Conservation (phyloP, 2,329 filamentous ascomycete genomes). For the Dothistroma pini region DNA sequence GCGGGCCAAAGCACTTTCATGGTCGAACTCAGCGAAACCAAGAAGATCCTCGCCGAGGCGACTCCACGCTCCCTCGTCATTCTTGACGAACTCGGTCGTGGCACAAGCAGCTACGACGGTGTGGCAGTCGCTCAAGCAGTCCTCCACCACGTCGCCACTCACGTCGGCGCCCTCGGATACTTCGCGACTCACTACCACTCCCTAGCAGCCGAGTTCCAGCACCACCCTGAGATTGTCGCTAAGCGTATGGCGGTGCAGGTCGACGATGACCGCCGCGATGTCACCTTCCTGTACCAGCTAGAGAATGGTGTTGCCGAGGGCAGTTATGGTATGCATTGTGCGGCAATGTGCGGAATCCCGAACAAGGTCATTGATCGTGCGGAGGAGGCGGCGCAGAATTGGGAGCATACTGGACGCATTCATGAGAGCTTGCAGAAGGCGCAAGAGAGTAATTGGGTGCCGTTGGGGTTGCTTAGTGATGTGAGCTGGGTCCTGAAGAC, state of each 20-base stretch:
- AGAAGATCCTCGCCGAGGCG: slow-evolving; percentile 94
- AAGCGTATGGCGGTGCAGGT: slow-evolving; percentile 94
- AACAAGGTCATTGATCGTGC: slow-evolving; percentile 77
- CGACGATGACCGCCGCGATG: slow-evolving; percentile 73
- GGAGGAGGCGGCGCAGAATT: slow-evolving; percentile 82
- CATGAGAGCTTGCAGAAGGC: slow-evolving; percentile 84
- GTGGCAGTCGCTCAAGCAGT: slow-evolving; percentile 96
- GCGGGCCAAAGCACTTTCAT: slow-evolving; percentile 98
- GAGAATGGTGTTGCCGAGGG: slow-evolving; percentile 93
- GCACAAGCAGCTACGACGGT: slow-evolving; percentile 92
- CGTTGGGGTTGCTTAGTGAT: slow-evolving; percentile 83
- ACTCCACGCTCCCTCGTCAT: slow-evolving; percentile 94
- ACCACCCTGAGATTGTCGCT: slow-evolving; percentile 80
- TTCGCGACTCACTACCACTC: slow-evolving; percentile 98
- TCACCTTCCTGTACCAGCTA: slow-evolving; percentile 95
- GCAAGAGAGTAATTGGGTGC: slow-evolving; percentile 68
- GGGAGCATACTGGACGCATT: slow-evolving; percentile 90
- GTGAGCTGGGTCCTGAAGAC: slow-evolving; percentile 71
- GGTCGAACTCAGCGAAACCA: slow-evolving; percentile 93
- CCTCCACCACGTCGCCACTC: slow-evolving; percentile 89
- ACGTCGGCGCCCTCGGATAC: slow-evolving; percentile 91
- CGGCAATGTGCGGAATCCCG: slow-evolving; percentile 94
- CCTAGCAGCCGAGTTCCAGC: slow-evolving; percentile 82
- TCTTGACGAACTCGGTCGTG: slow-evolving; percentile 90
- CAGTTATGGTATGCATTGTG: slow-evolving; percentile 98